phyloP scores from a whole-genome alignment of 495 filamentous ascomycete genomes.

The Jackrogersella multiformis region DNA sequence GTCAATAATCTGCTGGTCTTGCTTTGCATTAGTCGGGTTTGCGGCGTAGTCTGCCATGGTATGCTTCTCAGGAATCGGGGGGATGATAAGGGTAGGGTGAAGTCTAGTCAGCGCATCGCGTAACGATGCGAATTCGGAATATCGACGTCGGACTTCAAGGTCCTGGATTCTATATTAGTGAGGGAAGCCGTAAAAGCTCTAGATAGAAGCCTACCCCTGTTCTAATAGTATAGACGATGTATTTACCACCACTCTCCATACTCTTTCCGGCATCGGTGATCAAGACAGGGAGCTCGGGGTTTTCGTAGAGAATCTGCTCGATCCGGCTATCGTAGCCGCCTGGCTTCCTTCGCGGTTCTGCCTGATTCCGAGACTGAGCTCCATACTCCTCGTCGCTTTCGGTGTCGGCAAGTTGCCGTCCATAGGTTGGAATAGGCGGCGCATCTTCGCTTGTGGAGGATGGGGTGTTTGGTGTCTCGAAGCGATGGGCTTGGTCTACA shows the following conservation, averaged over 20 bases:
- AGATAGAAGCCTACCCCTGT: slow-evolving; percentile 75
- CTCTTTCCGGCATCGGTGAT: slow-evolving; percentile 97
- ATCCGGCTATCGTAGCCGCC: slow-evolving; percentile 93
- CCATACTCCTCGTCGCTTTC: slow-evolving; percentile 64
- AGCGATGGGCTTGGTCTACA: slow-evolving; percentile 53
- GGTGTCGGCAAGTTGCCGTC: slow-evolving; percentile 40
- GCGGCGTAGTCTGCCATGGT: slow-evolving; percentile 98
- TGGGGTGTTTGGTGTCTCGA: slow-evolving; percentile 55
- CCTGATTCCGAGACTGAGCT: slow-evolving; percentile 64
- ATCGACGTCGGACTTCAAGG: slow-evolving; percentile 90
- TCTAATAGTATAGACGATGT: slow-evolving; percentile 95
- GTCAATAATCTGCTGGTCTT: slow-evolving; percentile 95
- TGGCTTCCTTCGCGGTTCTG: slow-evolving; percentile 70
- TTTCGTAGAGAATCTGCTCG: slow-evolving; percentile 95
- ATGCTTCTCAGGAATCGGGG: slow-evolving; percentile 98
- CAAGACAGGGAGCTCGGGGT: slow-evolving; percentile 84
- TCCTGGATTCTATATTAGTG: slow-evolving; percentile 67
- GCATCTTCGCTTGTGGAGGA: slow-evolving; percentile 57
- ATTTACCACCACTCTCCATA: slow-evolving; percentile 84
- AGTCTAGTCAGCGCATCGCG: slow-evolving; percentile 86
- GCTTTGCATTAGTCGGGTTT: slow-evolving; percentile 96
- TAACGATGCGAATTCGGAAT: slow-evolving; percentile 96
- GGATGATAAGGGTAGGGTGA: slow-evolving; percentile 93
- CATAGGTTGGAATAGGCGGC: slow-evolving; percentile 42
- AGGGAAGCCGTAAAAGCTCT: slow-evolving; percentile 5